Evolutionary conservation across 345 rosid genomes (phyloP), one percentile per base, ranked within the genome.

Genomic region (Salix koriyanagi): DNA sequence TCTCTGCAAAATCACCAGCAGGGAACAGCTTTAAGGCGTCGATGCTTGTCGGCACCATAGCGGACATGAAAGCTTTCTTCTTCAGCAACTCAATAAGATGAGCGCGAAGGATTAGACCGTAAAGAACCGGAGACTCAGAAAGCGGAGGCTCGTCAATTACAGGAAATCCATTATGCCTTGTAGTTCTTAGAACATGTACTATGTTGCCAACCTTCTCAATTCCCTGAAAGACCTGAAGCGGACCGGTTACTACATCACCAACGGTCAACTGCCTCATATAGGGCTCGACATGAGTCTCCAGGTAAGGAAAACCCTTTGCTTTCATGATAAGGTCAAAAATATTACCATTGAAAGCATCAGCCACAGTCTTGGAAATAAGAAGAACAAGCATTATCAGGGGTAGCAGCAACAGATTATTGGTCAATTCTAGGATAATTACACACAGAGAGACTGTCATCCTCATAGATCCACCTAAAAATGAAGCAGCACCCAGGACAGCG

Each of bases 311-410:
- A 58, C 99, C 96, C 85, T 95, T 95, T 32, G 90, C 87, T 77
- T 89, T 93, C 97, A 95, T 93, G 61, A 91, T 91, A 56, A 93
- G 88, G 86, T 93, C 91, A 74, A 89, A 96, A 74, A 96, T 90
- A 77, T 91, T 93, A 76, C 86, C 84, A 8, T 91, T 88, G 74
- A 96, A 96, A 78, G 91, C 92, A 87, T 93, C 98, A 30, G 97
- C 99, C 72, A 91, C 94, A 1, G 96, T 91, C 89, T 96, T 96
- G 21, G 98, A 96, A 76, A 92, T 82, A 71, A 96, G 85, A 80
- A 96, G 98, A 80, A 92, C 97, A 76, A 96, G 62, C 99, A 96
- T 93, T 89, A 93, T 91, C 90, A 96, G 79, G 42, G 99, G 98
- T 6, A 96, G 86, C 28, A 96, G 77, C 74, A 93, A 84, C 9